phyloP scores from a whole-genome alignment of 371 early-diverging fungal genomes.

The Rhizopus arrhizus region DNA sequence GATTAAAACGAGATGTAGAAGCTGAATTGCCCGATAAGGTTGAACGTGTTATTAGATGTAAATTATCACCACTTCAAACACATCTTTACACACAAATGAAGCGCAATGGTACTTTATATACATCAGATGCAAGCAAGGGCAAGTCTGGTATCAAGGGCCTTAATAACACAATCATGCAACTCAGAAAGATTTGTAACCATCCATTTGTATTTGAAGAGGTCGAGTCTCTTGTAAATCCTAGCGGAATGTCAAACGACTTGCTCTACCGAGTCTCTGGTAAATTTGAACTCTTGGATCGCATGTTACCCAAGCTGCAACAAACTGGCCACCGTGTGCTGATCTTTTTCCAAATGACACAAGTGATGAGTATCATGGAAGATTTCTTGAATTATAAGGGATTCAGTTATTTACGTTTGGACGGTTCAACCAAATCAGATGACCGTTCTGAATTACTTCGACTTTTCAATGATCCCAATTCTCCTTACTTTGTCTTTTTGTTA shows the following conservation, averaged over 20 bases:
- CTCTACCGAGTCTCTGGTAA: constrained; percentile 91
- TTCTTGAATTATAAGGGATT: constrained; percentile 80
- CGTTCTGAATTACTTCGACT: constrained; percentile 79
- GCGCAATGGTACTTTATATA: constrained; percentile 69
- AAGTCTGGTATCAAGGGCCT: constrained; percentile 76
- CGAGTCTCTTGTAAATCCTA: constrained; percentile 76
- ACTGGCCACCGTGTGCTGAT: constrained; percentile 94
- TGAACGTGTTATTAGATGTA: constrained; percentile 94
- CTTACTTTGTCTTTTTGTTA: constrained; percentile 92
- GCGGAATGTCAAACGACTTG: constrained; percentile 51
- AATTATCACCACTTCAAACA: constrained; percentile 81
- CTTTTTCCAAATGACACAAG: constrained; percentile 99
- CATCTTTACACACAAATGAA: constrained; percentile 80
- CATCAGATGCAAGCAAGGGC: constrained; percentile 52
- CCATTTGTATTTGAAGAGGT: constrained; percentile 98
- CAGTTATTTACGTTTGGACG: constrained; percentile 93
- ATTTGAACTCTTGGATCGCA: constrained; percentile 96
- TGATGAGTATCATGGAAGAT: constrained; percentile 97
- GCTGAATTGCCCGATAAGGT: constrained; percentile 97
- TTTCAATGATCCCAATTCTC: constrained; percentile 85
- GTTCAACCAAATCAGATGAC: constrained; percentile 90
- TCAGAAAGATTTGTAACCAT: constrained; percentile 99
- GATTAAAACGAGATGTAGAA: constrained; percentile 99
- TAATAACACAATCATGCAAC: constrained; percentile 98
- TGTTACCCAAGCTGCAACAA: constrained; percentile 88